Conservation (phyloP, 768 basidiomycete species). For the Termitomyces bulborhizus region DNA sequence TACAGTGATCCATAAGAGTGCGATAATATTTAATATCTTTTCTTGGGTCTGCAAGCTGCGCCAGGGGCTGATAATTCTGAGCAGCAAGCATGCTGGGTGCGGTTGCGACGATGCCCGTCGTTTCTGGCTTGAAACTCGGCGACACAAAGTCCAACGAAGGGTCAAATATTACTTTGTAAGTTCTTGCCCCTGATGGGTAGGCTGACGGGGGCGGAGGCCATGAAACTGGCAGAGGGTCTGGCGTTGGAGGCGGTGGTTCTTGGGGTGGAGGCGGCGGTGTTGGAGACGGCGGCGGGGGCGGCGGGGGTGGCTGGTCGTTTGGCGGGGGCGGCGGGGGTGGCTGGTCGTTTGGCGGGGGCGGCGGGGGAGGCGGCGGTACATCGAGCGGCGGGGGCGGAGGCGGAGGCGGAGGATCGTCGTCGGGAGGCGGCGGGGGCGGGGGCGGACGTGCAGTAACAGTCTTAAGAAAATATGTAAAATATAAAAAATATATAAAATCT, state of each 20-base stretch:
- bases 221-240: slow-evolving; percentile 18
- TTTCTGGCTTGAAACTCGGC: not conserved
- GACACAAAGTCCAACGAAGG: slow-evolving; percentile 38
- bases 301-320: not conserved
- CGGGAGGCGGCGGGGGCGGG: slow-evolving; percentile 23
- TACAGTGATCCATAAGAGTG: slow-evolving; percentile 28
- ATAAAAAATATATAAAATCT: too few relatives aligned
- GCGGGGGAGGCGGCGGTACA: slow-evolving; percentile 23
- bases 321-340: slow-evolving; percentile 17
- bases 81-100: not conserved
- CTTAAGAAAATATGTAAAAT: too few relatives aligned
- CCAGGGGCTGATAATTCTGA: not conserved
- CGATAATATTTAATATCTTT: slow-evolving; percentile 24
- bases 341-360: slow-evolving; percentile 14
- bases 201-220: slow-evolving; percentile 17
- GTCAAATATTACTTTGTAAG: slow-evolving; percentile 64
- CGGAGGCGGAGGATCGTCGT: slow-evolving; percentile 18
- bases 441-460: too few relatives aligned
- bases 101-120: not conserved
- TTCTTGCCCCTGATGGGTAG: slow-evolving; percentile 21
- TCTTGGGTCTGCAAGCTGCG: not conserved
- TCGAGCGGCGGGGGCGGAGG: slow-evolving; percentile 19
- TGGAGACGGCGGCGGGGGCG: too few relatives aligned
- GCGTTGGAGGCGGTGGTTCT: slow-evolving; percentile 15
- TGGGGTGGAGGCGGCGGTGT: slow-evolving; percentile 17